Percentiles rank a stretch among this genome's conserved stretches.
These are phyloP conservation scores for Solanum rostratum DNA, from an alignment of 257 asterid species.

Conservation along the genomic window DNA sequence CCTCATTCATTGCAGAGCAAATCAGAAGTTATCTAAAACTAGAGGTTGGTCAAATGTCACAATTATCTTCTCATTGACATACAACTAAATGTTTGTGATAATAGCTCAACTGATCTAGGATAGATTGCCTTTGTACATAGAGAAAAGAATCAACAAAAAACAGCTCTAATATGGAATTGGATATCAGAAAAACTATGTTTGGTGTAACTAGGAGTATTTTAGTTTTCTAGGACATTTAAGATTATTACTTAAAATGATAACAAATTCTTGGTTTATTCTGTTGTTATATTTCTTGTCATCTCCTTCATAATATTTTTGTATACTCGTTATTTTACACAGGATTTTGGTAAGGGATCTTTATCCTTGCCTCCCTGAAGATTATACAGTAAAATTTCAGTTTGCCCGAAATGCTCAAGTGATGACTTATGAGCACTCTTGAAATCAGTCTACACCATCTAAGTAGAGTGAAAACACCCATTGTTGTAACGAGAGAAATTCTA, in stretches of 20 bases:
- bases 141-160: not conserved
- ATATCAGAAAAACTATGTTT: not conserved
- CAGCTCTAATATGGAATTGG: not conserved
- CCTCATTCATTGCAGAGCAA: not conserved
- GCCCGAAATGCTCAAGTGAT: not conserved
- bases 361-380: not conserved
- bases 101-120: not conserved
- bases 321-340: not conserved
- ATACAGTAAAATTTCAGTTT: not conserved
- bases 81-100: not conserved
- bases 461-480: not conserved
- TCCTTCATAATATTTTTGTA: not conserved
- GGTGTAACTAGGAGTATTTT: not conserved
- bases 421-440: not conserved
- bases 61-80: not conserved
- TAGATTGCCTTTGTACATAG: not conserved
- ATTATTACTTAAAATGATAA: not conserved
- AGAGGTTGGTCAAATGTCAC: not conserved
- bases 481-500: not conserved
- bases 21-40: not conserved
- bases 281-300: not conserved
- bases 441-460: not conserved
- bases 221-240: not conserved
- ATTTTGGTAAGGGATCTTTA: not conserved
- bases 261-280: not conserved